Evolutionary conservation across 208 protist genomes (phyloP).

Genomic region (Leishmania arabica): DNA sequence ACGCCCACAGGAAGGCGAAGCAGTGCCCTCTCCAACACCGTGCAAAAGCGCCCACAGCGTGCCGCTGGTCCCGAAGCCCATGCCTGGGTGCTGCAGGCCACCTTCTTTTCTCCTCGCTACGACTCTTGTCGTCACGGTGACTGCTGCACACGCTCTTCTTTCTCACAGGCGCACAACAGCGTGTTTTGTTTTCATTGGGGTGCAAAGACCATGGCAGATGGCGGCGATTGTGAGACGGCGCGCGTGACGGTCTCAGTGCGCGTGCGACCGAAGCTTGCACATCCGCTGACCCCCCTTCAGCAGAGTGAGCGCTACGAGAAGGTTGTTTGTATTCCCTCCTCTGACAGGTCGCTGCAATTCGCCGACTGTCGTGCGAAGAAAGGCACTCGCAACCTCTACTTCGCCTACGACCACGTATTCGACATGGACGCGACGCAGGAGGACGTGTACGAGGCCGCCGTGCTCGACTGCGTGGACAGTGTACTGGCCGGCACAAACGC

Average conservation of each 20-base stretch:
- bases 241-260: constrained; percentile 70
- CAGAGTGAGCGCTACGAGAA: constrained; percentile 53
- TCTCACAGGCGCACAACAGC: background rate
- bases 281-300: constrained; percentile 39
- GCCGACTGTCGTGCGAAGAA: constrained; percentile 40
- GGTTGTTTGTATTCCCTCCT: constrained; percentile 46
- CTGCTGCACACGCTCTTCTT: background rate
- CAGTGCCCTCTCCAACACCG: background rate
- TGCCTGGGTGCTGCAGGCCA: background rate
- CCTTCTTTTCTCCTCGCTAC: background rate
- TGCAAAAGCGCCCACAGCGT: background rate
- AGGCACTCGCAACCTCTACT: constrained; percentile 23
- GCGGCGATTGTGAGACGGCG: constrained; percentile 13
- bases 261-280: constrained; percentile 61
- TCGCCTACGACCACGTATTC: constrained; percentile 77
- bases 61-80: background rate
- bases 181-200: background rate
- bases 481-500: constrained; percentile 65
- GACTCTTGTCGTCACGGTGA: background rate
- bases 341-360: constrained; percentile 50
- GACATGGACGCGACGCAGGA: constrained; percentile 58
- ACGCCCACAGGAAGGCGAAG: background rate
- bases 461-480: constrained; percentile 53
- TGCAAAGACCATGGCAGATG: background rate
- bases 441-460: constrained; percentile 81